These are phyloP conservation scores for Fraxinus dipetala DNA, from an alignment of 305 asterid species.

Conservation along the genomic window DNA sequence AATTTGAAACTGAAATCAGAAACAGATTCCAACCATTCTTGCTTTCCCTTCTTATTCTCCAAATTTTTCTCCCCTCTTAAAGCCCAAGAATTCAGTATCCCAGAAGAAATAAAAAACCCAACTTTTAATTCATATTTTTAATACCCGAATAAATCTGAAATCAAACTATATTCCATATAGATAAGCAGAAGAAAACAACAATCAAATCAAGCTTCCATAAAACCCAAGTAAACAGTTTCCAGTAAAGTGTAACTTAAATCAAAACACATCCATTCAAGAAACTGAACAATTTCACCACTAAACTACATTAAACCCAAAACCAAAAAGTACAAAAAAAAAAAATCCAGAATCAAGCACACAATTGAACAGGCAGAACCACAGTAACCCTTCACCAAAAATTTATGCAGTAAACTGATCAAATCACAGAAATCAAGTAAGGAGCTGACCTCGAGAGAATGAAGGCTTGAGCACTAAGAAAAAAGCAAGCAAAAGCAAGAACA, in stretches of 20 bases:
- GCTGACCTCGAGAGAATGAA: conserved; percentile 52
- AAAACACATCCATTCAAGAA: conserved; percentile 15
- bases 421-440: not conserved
- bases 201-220: conserved; percentile 11
- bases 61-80: not conserved
- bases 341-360: not conserved
- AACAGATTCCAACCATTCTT: not conserved
- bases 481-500: conserved; percentile 34
- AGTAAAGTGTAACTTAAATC: conserved; percentile 11
- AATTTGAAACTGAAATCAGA: not conserved
- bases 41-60: not conserved
- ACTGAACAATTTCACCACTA: not conserved
- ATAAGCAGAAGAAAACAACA: not conserved
- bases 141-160: conserved; percentile 12
- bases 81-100: not conserved
- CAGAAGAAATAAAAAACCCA: not conserved
- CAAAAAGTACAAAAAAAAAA: not conserved
- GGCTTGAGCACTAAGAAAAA: conserved; percentile 37
- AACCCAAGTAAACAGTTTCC: conserved; percentile 18
- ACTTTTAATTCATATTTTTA: not conserved
- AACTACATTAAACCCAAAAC: not conserved
- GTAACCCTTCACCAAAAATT: not conserved
- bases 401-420: not conserved
- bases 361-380: not conserved
- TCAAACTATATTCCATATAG: not conserved